These are phyloP conservation scores for Globisporangium perplexum DNA, from an alignment of 352 stramenopile species.

Conservation along the genomic window DNA sequence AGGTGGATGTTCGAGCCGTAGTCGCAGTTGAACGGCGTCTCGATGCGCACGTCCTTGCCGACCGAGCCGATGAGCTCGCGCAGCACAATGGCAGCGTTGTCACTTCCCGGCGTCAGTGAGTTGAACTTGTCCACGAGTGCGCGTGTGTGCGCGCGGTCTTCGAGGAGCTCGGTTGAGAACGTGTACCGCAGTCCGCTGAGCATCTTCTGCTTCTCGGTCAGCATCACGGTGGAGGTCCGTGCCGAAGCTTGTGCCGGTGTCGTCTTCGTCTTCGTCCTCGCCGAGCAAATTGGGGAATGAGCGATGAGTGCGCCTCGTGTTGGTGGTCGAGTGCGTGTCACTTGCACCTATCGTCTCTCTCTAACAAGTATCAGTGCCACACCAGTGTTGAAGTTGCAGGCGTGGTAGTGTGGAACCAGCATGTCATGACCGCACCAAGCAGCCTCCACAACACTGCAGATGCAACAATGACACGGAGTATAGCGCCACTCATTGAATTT, in stretches of 20 bases:
- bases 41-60: constrained; percentile 40
- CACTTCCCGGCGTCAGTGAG: constrained; percentile 20
- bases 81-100: constrained; percentile 21
- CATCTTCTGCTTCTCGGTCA: constrained; percentile 53
- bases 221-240: constrained; percentile 6
- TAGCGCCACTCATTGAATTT: too few relatives aligned
- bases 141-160: constrained; percentile 28
- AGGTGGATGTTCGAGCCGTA: constrained; percentile 81
- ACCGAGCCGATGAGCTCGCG: constrained; percentile 32
- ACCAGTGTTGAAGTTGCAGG: too few relatives aligned
- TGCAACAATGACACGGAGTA: too few relatives aligned
- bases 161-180: constrained; percentile 24
- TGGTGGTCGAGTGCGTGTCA: too few relatives aligned
- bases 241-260: not conserved
- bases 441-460: too few relatives aligned
- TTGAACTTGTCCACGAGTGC: constrained; percentile 40
- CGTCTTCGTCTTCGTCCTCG: too few relatives aligned
- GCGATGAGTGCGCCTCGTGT: too few relatives aligned
- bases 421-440: too few relatives aligned
- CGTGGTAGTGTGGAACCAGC: too few relatives aligned
- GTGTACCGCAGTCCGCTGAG: constrained; percentile 46
- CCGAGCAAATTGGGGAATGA: not conserved
- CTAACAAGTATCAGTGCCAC: too few relatives aligned
- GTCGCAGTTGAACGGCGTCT: constrained; percentile 84
- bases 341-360: too few relatives aligned